These are phyloP conservation scores for Zancudomyces culisetae DNA, from an alignment of 371 early-diverging fungal genomes.

Conservation along the genomic window DNA sequence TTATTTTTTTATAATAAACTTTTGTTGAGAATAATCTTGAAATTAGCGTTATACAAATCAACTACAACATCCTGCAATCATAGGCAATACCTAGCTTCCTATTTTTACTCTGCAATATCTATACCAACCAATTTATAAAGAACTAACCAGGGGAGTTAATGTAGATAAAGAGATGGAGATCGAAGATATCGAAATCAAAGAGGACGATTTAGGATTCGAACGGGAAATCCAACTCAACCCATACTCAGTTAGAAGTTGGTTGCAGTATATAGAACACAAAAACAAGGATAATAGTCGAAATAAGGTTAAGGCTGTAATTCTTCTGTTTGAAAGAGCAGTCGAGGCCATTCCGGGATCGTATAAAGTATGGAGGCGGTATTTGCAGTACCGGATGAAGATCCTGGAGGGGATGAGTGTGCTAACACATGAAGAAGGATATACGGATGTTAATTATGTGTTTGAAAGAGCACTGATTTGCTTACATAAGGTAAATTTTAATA, in stretches of 20 bases:
- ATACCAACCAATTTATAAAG: too few relatives aligned
- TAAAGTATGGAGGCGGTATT: conserved; percentile 84
- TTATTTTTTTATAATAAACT: too few relatives aligned
- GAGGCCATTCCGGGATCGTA: conserved; percentile 78
- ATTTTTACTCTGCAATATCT: too few relatives aligned
- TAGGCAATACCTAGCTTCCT: too few relatives aligned
- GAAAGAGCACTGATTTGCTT: conserved; percentile 70
- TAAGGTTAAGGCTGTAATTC: conserved; percentile 18
- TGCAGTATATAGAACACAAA: conserved; percentile 80
- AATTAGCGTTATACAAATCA: too few relatives aligned
- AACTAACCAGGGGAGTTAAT: too few relatives aligned
- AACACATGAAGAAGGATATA: conserved; percentile 33
- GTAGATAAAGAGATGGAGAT: too few relatives aligned
- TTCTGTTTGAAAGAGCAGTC: conserved; percentile 75
- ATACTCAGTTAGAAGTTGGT: conserved; percentile 62
- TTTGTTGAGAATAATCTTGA: too few relatives aligned
- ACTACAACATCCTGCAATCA: too few relatives aligned
- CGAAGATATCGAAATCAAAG: conserved; percentile 11
- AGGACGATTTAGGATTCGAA: conserved; percentile 41
- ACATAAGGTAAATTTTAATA: conserved; percentile 43
- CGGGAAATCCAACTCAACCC: conserved; percentile 78
- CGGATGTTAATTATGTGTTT: conserved; percentile 46
- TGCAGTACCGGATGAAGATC: conserved; percentile 42
- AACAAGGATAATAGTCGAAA: conserved; percentile 4
- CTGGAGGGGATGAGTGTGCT: conserved; percentile 28